These are phyloP conservation scores for Barnettozyma pratensis DNA, from an alignment of 805 yeast species.

Conservation along the genomic window DNA sequence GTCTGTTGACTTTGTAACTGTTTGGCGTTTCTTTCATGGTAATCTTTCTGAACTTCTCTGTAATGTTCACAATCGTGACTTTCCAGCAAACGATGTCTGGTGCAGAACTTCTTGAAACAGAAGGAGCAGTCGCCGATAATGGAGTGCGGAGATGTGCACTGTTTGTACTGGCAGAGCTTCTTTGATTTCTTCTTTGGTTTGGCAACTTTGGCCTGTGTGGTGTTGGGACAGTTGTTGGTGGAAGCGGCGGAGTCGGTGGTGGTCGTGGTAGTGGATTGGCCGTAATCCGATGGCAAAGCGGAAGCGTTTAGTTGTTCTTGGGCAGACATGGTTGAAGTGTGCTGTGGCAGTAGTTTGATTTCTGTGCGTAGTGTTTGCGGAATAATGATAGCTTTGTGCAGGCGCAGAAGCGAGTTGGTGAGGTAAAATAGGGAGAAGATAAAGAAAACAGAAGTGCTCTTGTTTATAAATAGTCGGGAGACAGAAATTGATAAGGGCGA, in stretches of 20 bases:
- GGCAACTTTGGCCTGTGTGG: conserved; percentile 4
- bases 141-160: conserved; percentile 29
- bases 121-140: conserved; percentile 59
- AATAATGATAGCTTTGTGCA: no score
- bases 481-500: no score
- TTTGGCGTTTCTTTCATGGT: conserved; percentile 59
- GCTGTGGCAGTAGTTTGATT: no score
- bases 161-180: conserved; percentile 23
- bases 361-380: no score
- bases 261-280: neutral
- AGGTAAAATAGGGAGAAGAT: no score
- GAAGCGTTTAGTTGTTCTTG: no score
- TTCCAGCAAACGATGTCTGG: conserved; percentile 59
- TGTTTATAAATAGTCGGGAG: no score
- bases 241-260: conserved; percentile 1
- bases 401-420: no score
- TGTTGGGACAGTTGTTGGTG: conserved; percentile 2
- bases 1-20: conserved; percentile 59
- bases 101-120: conserved; percentile 61
- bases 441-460: no score
- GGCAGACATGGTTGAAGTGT: no score
- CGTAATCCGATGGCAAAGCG: no score
- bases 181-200: conserved; percentile 27
- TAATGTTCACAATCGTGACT: conserved; percentile 57
- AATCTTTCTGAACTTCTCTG: conserved; percentile 52